Evolutionary conservation across 768 basidiomycete species (phyloP).

Genomic region (Hysterangium stoloniferum): DNA sequence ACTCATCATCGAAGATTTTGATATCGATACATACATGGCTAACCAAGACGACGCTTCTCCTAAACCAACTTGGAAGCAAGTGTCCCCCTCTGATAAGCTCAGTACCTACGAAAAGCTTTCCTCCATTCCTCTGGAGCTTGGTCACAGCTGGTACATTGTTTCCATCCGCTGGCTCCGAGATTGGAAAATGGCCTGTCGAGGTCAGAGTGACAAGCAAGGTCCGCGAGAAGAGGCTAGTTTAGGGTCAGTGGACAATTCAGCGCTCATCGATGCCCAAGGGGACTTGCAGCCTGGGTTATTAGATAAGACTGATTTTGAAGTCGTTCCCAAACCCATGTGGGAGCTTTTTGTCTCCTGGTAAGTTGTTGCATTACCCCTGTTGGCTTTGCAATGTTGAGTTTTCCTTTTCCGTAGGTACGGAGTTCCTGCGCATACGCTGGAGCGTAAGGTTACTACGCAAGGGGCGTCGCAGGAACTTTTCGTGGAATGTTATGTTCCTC

Average conservation of each 20-base stretch:
- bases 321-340: constrained; percentile 71
- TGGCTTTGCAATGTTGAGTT: background rate
- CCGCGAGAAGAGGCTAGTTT: constrained; percentile 51
- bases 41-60: constrained; percentile 23
- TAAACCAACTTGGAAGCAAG: constrained; percentile 15
- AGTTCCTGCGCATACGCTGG: constrained; percentile 42
- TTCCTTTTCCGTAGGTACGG: constrained; percentile 56
- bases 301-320: constrained; percentile 68
- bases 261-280: constrained; percentile 49
- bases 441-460: constrained; percentile 58
- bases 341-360: constrained; percentile 59
- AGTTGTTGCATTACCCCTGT: constrained; percentile 22
- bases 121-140: constrained; percentile 43
- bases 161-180: constrained; percentile 63
- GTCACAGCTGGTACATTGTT: constrained; percentile 77
- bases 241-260: constrained; percentile 69
- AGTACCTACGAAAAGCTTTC: constrained; percentile 41
- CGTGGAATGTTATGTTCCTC: constrained; percentile 69
- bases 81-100: constrained; percentile 41
- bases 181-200: constrained; percentile 68
- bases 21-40: constrained; percentile 48
- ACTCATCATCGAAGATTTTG: constrained; percentile 32
- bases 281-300: constrained; percentile 28
- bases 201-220: constrained; percentile 62
- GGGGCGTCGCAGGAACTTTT: constrained; percentile 42